Evolutionary conservation across 495 filamentous ascomycete species (phyloP).

Genomic region (Filosporella fistucella): DNA sequence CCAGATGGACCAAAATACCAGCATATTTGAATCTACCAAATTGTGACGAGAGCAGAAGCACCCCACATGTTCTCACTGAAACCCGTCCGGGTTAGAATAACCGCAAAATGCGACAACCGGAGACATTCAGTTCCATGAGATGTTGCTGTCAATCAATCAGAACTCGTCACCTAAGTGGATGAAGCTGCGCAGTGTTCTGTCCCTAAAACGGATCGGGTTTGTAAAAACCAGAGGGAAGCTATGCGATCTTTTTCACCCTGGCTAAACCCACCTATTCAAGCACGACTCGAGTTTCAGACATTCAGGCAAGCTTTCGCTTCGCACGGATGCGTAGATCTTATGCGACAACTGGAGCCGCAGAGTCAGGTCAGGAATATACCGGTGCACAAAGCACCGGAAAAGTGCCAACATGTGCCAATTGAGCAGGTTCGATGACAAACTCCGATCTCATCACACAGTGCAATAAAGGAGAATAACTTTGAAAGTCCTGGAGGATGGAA

Average conservation of each 20-base stretch:
- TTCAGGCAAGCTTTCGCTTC: conserved; percentile 15
- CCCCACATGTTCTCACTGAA: conserved; percentile 9
- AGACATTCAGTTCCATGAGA: conserved; percentile 6
- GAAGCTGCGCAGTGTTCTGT: neutral
- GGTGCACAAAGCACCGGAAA: no score
- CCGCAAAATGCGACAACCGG: conserved; percentile 11
- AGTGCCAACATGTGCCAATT: no score
- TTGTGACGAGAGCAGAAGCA: no score
- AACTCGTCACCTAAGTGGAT: conserved; percentile 4
- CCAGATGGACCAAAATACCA: no score
- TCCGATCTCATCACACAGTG: no score
- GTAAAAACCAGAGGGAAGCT: neutral
- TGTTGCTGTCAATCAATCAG: conserved; percentile 6
- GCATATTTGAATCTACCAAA: no score
- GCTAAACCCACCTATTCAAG: conserved; percentile 1
- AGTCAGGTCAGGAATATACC: neutral
- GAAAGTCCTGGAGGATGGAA: no score
- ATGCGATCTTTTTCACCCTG: conserved; percentile 8
- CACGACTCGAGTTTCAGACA: conserved; percentile 5
- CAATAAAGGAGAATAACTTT: no score
- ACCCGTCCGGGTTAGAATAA: conserved; percentile 5
- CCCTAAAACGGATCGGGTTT: conserved; percentile 18
- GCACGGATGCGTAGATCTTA: conserved; percentile 11
- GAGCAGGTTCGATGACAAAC: no score
- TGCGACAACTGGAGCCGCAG: conserved; percentile 8